Evolutionary conservation across 129 eudicot species (phyloP).

Genomic region (Tanacetum coccineum): DNA sequence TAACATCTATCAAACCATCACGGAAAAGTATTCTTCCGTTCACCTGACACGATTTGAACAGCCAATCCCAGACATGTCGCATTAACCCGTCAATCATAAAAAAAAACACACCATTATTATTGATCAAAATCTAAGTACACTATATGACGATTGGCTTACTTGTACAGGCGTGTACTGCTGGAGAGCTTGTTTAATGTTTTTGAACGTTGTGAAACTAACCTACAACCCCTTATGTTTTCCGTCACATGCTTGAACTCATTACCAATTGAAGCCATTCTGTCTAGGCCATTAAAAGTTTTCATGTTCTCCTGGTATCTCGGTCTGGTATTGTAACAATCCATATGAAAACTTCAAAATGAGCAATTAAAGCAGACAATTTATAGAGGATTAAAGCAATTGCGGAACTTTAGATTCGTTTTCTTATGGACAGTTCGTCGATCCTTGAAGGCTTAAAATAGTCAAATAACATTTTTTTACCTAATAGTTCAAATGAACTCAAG

Average conservation of each 20-base stretch:
- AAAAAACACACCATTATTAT: background rate
- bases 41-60: slow-evolving; percentile 81
- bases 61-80: slow-evolving; percentile 81
- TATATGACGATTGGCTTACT: slow-evolving; percentile 23
- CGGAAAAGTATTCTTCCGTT: slow-evolving; percentile 72
- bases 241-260: slow-evolving; percentile 31
- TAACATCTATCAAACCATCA: slow-evolving; percentile 67
- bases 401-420: background rate
- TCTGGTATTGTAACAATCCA: slow-evolving; percentile 45
- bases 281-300: slow-evolving; percentile 34
- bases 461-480: too few relatives aligned
- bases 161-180: slow-evolving; percentile 76
- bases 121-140: background rate
- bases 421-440: background rate
- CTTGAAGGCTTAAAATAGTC: too few relatives aligned
- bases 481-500: too few relatives aligned
- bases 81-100: background rate
- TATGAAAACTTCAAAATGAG: background rate
- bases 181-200: slow-evolving; percentile 57
- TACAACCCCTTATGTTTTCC: slow-evolving; percentile 48
- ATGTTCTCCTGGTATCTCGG: slow-evolving; percentile 64
- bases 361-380: background rate
- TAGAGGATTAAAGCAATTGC: background rate
- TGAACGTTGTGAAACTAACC: slow-evolving; percentile 67
- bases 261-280: slow-evolving; percentile 42